These are phyloP conservation scores for Adenanthera pavonina DNA, from an alignment of 306 rosid species.

Conservation along the genomic window DNA sequence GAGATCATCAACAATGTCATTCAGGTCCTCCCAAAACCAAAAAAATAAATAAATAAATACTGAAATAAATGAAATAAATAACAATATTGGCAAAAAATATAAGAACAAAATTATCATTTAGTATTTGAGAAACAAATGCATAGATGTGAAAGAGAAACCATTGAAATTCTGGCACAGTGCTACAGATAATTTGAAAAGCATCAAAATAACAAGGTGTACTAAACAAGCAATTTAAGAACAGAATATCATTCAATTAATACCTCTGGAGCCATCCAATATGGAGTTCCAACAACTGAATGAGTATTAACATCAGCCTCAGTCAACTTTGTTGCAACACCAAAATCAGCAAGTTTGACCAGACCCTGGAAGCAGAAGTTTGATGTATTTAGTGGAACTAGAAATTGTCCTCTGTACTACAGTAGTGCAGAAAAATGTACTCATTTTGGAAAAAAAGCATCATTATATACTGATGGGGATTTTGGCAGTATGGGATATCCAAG, in stretches of 20 bases:
- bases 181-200: not conserved
- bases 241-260: conserved; percentile 48
- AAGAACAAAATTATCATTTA: not conserved
- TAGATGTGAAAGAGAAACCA: not conserved
- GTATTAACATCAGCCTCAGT: conserved; percentile 99
- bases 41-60: too few relatives aligned
- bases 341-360: conserved; percentile 99
- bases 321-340: conserved; percentile 97
- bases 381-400: conserved; percentile 15
- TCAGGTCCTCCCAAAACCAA: not conserved
- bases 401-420: too few relatives aligned
- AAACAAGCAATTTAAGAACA: conserved; percentile 13
- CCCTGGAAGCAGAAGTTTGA: conserved; percentile 63
- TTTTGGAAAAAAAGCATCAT: not conserved
- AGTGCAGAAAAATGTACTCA: not conserved
- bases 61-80: not conserved
- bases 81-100: not conserved
- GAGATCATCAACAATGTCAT: not conserved
- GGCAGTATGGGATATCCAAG: too few relatives aligned
- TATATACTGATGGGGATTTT: too few relatives aligned
- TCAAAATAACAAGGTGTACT: not conserved
- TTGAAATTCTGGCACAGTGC: not conserved
- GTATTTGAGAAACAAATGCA: conserved; percentile 9
- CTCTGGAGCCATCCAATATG: conserved; percentile 99
- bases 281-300: conserved; percentile 99